Evolutionary conservation across 1,284 basidiomycete species (phyloP).

Genomic region (Ceratobasidium sp.): DNA sequence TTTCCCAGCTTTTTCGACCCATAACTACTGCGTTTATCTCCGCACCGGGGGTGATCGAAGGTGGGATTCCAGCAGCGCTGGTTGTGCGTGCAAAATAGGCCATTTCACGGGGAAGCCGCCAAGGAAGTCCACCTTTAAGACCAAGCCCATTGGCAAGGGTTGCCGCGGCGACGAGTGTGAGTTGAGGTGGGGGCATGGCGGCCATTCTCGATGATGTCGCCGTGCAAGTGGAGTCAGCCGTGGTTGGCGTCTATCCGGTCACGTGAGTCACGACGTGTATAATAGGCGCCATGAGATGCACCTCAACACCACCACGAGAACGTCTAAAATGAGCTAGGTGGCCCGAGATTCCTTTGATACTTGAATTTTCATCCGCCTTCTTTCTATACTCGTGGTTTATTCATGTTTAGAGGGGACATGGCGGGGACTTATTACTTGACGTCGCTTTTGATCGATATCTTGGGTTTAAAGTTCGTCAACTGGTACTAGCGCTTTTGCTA

Average conservation of each 20-base stretch:
- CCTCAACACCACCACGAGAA: not conserved
- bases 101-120: constrained; percentile 92
- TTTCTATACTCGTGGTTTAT: too few species aligned
- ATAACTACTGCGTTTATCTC: constrained; percentile 88
- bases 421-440: too few species aligned
- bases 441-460: too few species aligned
- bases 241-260: constrained; percentile 18
- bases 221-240: not conserved
- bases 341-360: too few species aligned
- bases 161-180: constrained; percentile 95
- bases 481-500: too few species aligned
- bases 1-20: constrained; percentile 98
- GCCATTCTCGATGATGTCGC: not conserved
- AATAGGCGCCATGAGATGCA: not conserved
- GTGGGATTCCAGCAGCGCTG: constrained; percentile 65
- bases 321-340: too few species aligned
- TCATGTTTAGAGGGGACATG: too few species aligned
- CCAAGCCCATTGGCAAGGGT: constrained; percentile 93
- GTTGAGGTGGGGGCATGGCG: constrained; percentile 49
- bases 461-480: too few species aligned
- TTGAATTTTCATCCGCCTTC: too few species aligned
- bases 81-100: constrained; percentile 92
- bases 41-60: constrained; percentile 51
- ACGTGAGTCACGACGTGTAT: not conserved
- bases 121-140: constrained; percentile 79